Evolutionary conservation across 257 asterid genomes (phyloP).

Genomic region (Forsythia viridissima): DNA sequence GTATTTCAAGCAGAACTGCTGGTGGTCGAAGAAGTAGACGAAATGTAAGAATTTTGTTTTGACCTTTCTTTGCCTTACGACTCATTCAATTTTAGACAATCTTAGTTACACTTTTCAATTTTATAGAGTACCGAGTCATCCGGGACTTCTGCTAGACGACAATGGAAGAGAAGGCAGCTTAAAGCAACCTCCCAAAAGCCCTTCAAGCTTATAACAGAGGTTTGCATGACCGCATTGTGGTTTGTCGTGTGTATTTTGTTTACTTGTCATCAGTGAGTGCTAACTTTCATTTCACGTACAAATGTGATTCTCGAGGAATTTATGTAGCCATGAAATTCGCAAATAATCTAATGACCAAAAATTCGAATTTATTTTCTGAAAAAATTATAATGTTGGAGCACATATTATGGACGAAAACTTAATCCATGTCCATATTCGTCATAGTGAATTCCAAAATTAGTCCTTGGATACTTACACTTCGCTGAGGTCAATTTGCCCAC

Average conservation of each 20-base stretch:
- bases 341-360: too few relatives aligned
- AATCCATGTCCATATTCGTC: not conserved
- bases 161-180: not conserved
- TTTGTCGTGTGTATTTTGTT: not conserved
- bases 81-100: not conserved
- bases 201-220: constrained; percentile 1
- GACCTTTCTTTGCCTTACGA: not conserved
- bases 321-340: not conserved
- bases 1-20: constrained; percentile 34
- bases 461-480: not conserved
- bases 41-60: constrained; percentile 34
- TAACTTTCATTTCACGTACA: not conserved
- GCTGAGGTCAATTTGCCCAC: not conserved
- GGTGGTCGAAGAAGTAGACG: constrained; percentile 43
- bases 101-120: not conserved
- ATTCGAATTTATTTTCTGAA: too few relatives aligned
- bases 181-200: constrained; percentile 7
- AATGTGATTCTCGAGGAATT: not conserved
- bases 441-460: not conserved
- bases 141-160: not conserved
- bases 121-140: not conserved
- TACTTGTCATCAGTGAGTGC: not conserved
- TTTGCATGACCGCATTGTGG: not conserved
- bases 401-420: not conserved
- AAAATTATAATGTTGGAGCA: not conserved